Percentiles rank a stretch among this genome's conserved stretches.
phyloP scores from a whole-genome alignment of 2,329 filamentous ascomycete genomes.

The Cordyceps sp. region DNA sequence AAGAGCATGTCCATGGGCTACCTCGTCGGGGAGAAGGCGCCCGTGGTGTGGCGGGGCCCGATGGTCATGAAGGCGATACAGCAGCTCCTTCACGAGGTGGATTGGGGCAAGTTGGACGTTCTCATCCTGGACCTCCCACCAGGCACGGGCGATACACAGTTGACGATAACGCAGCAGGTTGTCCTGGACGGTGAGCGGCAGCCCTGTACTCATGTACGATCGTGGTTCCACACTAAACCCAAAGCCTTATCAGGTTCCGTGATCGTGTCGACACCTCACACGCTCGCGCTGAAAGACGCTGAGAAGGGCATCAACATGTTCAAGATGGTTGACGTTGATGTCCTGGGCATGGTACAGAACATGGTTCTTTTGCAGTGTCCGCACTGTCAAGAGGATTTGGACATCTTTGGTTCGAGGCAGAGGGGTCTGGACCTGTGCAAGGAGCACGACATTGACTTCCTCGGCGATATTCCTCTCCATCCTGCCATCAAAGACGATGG shows the following conservation, averaged over 20 bases:
- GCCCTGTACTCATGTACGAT: background rate
- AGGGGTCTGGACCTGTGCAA: conserved; percentile 52
- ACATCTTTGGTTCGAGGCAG: conserved; percentile 54
- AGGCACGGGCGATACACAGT: conserved; percentile 86
- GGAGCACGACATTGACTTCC: conserved; percentile 57
- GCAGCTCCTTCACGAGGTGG: conserved; percentile 86
- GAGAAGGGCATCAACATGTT: conserved; percentile 90
- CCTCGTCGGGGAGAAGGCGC: conserved; percentile 60
- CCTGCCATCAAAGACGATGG: conserved; percentile 75
- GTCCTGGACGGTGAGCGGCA: conserved; percentile 53
- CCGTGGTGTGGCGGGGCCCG: conserved; percentile 85
- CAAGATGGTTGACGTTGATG: conserved; percentile 61
- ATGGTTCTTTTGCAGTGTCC: conserved; percentile 79
- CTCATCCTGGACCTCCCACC: conserved; percentile 84
- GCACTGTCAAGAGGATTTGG: conserved; percentile 55
- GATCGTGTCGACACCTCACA: conserved; percentile 86
- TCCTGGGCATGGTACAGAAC: conserved; percentile 81
- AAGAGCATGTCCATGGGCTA: conserved; percentile 99
- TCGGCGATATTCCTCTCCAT: conserved; percentile 82
- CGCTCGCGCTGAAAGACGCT: conserved; percentile 81
- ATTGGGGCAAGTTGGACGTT: conserved; percentile 80
- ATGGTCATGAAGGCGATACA: conserved; percentile 98
- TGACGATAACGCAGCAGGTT: conserved; percentile 93
- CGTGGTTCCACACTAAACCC: no score
- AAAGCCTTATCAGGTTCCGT: conserved; percentile 40